Base-by-base conservation (phyloP, 306 rosid species). In the Dicorynia guianensis region DNA sequence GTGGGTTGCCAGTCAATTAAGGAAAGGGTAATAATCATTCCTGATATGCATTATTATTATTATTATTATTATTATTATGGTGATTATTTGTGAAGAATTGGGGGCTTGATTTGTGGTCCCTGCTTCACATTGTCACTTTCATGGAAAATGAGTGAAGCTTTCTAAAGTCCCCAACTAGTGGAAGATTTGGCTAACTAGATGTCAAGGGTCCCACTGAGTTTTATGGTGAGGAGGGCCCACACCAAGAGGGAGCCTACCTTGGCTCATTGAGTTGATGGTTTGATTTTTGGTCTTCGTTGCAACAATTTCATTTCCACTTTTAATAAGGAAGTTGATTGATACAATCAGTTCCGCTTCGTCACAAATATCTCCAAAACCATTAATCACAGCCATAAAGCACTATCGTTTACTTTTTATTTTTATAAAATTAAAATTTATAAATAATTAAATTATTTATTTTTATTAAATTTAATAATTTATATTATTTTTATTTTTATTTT, bases 71-170 rank as follows among this genome's bases (percentile, higher is more conserved):
- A 30, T 35, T 43, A 5, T 72, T 57, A 5, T 20, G 11, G 10
- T 34, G 3, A 46, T 10, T 8, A 46, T 34, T 43, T 63, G 75
- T 43, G 62, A 74, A 65, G 34, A 69, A 80, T 61, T 34, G 70
- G 36, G 61, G 67, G 69, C 35, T 67, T 57, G 75, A 57, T 25
- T 25, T 11, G 85, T 81, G 91, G 91, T 79, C 96, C 89, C 69
- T 35, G 40, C 4, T 20, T 42, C 14, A n/a, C 74, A 44, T 33
- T 1, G 85, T 83, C 84, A 17, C 63, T 83, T 75, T 86, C 87
- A 81, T 80, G 76, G 90, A 72, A 86, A 83, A 81, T 86, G 67
- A 70, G 86, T 81, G 87, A 81, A 63, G 81, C 79, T 71, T 78
- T 78, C 67, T 2, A 11, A 47, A 76, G 80, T 67, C 50, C 50